Base-by-base conservation (phyloP, 163 green algal genomes). In the Volvox carteri region DNA sequence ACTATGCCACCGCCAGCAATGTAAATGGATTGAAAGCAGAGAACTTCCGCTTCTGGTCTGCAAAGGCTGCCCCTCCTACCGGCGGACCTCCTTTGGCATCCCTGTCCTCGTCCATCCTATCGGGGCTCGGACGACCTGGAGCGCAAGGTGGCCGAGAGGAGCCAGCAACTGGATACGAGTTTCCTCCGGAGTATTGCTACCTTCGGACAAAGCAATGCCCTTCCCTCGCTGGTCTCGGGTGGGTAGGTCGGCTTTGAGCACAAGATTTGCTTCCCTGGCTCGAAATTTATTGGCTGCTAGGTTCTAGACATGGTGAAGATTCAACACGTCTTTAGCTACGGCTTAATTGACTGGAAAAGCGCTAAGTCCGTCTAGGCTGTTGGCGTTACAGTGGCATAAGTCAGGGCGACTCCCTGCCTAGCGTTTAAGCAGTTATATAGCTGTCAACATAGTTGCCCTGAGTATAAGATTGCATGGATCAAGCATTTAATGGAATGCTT, bases 131-230 rank as follows among this genome's bases (percentile, higher is more conserved):
- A 23, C 46, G 46, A 35, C 50, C 83, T 19, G 83, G 67, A 35
- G 23, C 14, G 1, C 25, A n/a, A 28, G 68, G 50, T 1, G 50
- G 68, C 5, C 68, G 84, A 16, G 35, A 33, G 14, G 84, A 89
- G 84, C 84, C 84, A 1, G 14, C 25, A 8, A 89, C 84, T 2
- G 84, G 84, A n/a, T 81, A 84, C 19, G 70, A 78, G 19, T 89
- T 89, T 46, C 84, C 84, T 2, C 9, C 35, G n/a, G 84, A 89
- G 70, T 75, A 60, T 11, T 89, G 84, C 70, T 89, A 84, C n/a
- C 50, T 84, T 2, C 68, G 50, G 52, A 62, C 56, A 0, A 89
- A 89, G 39, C 18, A 75, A 14, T 89, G 84, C 52, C 84, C 84
- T 4, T 46, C 14, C 18, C 70, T 89, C 0, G 50, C 52, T 3